These are phyloP conservation scores for Aphanomyces cochlioides DNA, from an alignment of 352 stramenopile species.

Conservation along the genomic window DNA sequence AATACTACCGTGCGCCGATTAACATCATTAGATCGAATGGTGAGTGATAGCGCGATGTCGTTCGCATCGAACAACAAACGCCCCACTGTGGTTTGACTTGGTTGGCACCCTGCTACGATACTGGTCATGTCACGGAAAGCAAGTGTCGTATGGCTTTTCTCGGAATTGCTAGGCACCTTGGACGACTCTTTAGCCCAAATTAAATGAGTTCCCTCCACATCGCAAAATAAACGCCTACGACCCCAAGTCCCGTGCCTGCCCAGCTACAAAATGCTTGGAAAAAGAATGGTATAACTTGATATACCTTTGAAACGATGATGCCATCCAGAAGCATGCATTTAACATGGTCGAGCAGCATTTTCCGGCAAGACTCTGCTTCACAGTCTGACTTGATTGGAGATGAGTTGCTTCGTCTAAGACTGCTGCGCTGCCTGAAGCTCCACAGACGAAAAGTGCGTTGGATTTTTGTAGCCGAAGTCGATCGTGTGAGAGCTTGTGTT, in stretches of 20 bases:
- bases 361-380: not conserved
- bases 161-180: not conserved
- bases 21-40: not conserved
- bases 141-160: not conserved
- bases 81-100: not conserved
- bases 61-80: constrained; percentile 7
- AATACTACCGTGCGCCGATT: not conserved
- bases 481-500: not conserved
- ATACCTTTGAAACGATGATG: constrained; percentile 23
- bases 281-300: not conserved
- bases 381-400: not conserved
- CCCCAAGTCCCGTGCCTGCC: constrained; percentile 22
- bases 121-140: constrained; percentile 4
- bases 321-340: not conserved
- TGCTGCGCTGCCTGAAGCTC: not conserved
- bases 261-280: constrained; percentile 16
- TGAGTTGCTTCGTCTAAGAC: not conserved
- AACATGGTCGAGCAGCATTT: not conserved
- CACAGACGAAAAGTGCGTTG: constrained; percentile 4
- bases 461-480: not conserved
- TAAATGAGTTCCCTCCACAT: not conserved
- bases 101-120: not conserved
- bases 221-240: constrained; percentile 11
- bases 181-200: constrained; percentile 9
- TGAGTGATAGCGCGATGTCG: not conserved